These are phyloP conservation scores for Apiosordaria backusii DNA, from an alignment of 495 filamentous ascomycete genomes.

Conservation along the genomic window DNA sequence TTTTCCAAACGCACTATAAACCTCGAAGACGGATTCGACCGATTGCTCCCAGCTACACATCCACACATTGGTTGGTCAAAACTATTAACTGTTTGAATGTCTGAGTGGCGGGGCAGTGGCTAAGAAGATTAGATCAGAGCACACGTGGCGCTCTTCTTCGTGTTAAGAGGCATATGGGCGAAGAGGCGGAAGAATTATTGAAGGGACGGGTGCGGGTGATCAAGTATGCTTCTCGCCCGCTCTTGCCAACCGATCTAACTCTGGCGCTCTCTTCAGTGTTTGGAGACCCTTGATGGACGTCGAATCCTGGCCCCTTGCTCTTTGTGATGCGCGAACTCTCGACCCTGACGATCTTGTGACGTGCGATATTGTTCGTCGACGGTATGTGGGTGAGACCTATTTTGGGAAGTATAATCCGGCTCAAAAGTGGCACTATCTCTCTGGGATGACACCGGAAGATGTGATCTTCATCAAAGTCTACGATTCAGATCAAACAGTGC, in stretches of 20 bases:
- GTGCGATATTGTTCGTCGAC: slow-evolving; percentile 7
- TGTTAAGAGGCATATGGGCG: slow-evolving; percentile 7
- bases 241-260: background rate
- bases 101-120: no score
- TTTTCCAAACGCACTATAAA: slow-evolving; percentile 7
- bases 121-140: slow-evolving; percentile 4
- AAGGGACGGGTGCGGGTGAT: slow-evolving; percentile 4
- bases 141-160: background rate
- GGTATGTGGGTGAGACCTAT: slow-evolving; percentile 11
- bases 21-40: slow-evolving; percentile 11
- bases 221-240: background rate
- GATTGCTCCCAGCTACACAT: slow-evolving; percentile 5
- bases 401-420: background rate
- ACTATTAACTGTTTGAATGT: no score
- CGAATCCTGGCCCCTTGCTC: slow-evolving; percentile 7
- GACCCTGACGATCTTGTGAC: background rate
- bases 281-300: background rate
- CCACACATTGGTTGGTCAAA: background rate
- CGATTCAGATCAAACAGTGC: slow-evolving; percentile 3
- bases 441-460: background rate
- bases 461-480: slow-evolving; percentile 6
- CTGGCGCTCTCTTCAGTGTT: background rate
- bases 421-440: slow-evolving; percentile 8
- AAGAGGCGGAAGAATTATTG: background rate
- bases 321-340: slow-evolving; percentile 9